Percentiles rank a stretch among this genome's conserved stretches.
Conservation (phyloP, 169 alveolate species). For the Plasmodium gaboni region DNA sequence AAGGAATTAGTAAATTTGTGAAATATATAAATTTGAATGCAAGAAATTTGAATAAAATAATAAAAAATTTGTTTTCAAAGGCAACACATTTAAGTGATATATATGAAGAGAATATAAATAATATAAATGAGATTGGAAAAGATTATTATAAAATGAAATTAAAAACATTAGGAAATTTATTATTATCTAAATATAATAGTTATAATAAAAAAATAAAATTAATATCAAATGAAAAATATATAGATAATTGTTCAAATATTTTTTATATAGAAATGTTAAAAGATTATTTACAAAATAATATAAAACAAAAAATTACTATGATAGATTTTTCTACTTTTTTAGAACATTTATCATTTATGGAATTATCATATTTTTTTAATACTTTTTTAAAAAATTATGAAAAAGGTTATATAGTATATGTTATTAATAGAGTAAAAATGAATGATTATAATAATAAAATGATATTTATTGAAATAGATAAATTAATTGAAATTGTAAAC, state of each 20-base stretch:
- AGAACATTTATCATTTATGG: conserved; percentile 26
- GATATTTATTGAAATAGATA: conserved; percentile 34
- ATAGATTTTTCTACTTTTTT: conserved; percentile 38
- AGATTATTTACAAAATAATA: conserved; percentile 27
- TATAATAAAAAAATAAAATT: conserved; percentile 35
- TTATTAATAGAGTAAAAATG: conserved; percentile 36
- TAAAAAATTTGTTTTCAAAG: conserved; percentile 37
- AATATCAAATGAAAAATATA: conserved; percentile 68
- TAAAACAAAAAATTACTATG: conserved; percentile 27
- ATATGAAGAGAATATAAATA: conserved; percentile 49
- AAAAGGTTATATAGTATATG: conserved; percentile 42
- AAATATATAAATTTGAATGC: conserved; percentile 44
- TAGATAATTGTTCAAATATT: conserved; percentile 34
- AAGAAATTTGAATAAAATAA: conserved; percentile 39
- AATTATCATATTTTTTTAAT: conserved; percentile 59
- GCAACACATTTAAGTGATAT: conserved; percentile 45
- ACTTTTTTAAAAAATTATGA: conserved; percentile 26
- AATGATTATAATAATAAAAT: conserved; percentile 41
- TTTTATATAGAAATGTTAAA: conserved; percentile 53
- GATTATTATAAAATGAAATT: conserved; percentile 46
- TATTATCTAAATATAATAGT: conserved; percentile 14
- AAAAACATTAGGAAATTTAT: conserved; percentile 15
- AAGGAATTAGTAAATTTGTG: conserved; percentile 45
- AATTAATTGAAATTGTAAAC: conserved; percentile 20
- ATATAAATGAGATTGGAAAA: conserved; percentile 38